phyloP scores from a whole-genome alignment of 768 basidiomycete species.

The Naematelia encephala region DNA sequence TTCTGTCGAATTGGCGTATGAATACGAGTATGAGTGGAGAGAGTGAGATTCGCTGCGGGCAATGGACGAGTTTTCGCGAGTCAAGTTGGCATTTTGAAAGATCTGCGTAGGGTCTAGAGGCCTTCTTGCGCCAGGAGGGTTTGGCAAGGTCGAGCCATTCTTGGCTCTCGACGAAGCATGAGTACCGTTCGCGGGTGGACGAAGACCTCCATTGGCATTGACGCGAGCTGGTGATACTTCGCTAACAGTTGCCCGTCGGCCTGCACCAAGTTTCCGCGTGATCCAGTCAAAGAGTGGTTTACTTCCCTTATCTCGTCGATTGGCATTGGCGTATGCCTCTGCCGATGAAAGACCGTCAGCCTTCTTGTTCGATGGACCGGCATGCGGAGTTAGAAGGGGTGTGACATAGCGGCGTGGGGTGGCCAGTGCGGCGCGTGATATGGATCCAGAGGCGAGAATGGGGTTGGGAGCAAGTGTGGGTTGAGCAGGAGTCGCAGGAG shows the following conservation, averaged over 20 bases:
- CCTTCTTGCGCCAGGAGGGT: background rate
- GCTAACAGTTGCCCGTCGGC: slow-evolving; percentile 27
- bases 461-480: background rate
- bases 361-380: background rate
- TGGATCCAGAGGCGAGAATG: background rate
- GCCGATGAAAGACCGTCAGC: slow-evolving; percentile 14
- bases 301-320: slow-evolving; percentile 13
- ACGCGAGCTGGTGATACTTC: background rate
- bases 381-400: background rate
- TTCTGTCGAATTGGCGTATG: slow-evolving; percentile 4
- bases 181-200: background rate
- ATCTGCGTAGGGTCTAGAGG: background rate
- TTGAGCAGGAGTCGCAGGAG: background rate
- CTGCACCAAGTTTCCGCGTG: slow-evolving; percentile 34
- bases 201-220: background rate
- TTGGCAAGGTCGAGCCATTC: slow-evolving; percentile 1
- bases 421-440: background rate
- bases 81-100: slow-evolving; percentile 2
- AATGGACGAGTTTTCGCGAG: slow-evolving; percentile 10
- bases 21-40: slow-evolving; percentile 17
- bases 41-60: slow-evolving; percentile 21
- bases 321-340: slow-evolving; percentile 33
- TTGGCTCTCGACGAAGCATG: background rate
- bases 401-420: background rate
- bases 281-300: slow-evolving; percentile 46